phyloP scores from a whole-genome alignment of 257 asterid species.

The Linaria vulgaris region DNA sequence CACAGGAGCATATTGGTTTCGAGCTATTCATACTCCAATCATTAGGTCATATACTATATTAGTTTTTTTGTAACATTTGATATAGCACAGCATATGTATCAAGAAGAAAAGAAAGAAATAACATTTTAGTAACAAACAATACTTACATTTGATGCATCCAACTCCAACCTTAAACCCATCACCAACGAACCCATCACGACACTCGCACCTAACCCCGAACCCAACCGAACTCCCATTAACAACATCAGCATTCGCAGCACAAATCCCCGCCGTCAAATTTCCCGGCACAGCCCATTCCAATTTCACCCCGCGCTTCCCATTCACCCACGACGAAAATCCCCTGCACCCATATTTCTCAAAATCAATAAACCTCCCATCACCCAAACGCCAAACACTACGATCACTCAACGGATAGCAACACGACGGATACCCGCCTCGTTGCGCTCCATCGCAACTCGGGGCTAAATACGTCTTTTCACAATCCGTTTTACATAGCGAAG shows the following conservation, averaged over 20 bases:
- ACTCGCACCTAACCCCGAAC: constrained; percentile 56
- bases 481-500: constrained; percentile 54
- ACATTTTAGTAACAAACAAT: background rate
- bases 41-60: no score
- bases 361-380: constrained; percentile 32
- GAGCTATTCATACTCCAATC: no score
- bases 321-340: constrained; percentile 65
- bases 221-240: constrained; percentile 52
- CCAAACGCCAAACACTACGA: constrained; percentile 41
- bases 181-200: constrained; percentile 56
- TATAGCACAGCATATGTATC: no score
- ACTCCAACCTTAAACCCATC: constrained; percentile 54
- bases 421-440: constrained; percentile 34
- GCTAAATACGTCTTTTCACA: constrained; percentile 39
- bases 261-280: constrained; percentile 37
- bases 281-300: constrained; percentile 67
- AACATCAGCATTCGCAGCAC: constrained; percentile 43
- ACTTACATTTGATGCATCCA: constrained; percentile 66
- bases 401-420: constrained; percentile 69
- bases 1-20: no score
- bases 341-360: constrained; percentile 58
- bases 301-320: constrained; percentile 52
- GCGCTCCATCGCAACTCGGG: constrained; percentile 49
- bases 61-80: no score
- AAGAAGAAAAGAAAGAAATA: no score